Evolutionary conservation across 352 stramenopile genomes (phyloP).

Genomic region (Pythium rishiriense): DNA sequence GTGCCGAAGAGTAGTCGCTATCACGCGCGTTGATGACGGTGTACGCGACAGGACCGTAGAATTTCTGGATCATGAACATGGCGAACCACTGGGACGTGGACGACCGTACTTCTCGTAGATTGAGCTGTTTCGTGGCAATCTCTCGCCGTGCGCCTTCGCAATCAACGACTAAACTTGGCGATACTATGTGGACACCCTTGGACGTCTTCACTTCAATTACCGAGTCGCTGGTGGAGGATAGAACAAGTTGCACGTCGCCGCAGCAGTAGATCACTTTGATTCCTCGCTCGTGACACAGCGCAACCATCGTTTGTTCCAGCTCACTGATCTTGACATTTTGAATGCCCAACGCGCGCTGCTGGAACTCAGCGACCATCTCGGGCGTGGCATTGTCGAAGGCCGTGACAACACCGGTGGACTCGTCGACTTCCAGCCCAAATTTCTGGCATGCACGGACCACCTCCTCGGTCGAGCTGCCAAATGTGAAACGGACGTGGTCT

Average conservation of each 20-base stretch:
- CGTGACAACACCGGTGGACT: constrained; percentile 9
- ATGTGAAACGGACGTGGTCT: constrained; percentile 23
- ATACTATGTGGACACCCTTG: background rate
- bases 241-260: constrained; percentile 18
- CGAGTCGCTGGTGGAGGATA: constrained; percentile 13
- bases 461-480: constrained; percentile 15
- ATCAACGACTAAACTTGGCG: constrained; percentile 20
- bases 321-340: constrained; percentile 30
- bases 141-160: constrained; percentile 26
- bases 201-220: constrained; percentile 12
- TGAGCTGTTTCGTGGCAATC: constrained; percentile 26
- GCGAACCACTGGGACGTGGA: constrained; percentile 24
- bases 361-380: constrained; percentile 25
- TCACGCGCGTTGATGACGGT: constrained; percentile 32
- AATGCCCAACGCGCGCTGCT: constrained; percentile 24
- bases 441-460: constrained; percentile 18
- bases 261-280: constrained; percentile 26
- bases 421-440: constrained; percentile 16
- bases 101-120: constrained; percentile 19
- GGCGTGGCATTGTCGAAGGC: constrained; percentile 17
- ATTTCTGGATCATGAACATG: constrained; percentile 29
- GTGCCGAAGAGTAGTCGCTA: constrained; percentile 17
- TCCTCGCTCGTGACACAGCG: constrained; percentile 18
- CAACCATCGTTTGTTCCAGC: constrained; percentile 31
- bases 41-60: constrained; percentile 27